Conservation (phyloP, 225 moss, liverwort and hornwort species). For the Bryoerythrophyllum caledonicum region DNA sequence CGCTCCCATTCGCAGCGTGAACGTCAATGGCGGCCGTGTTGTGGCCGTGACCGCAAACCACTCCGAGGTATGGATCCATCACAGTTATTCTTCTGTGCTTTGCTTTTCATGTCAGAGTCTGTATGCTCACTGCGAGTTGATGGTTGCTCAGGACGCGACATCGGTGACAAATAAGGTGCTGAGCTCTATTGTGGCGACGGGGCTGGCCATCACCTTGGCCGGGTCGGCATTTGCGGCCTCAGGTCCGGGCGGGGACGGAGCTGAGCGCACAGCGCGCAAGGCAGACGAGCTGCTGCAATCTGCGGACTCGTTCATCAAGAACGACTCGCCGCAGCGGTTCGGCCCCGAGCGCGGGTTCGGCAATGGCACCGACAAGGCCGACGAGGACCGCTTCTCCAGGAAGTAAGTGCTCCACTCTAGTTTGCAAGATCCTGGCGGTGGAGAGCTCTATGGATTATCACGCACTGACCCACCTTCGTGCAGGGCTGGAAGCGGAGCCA, state of each 20-base stretch:
- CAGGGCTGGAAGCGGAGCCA: constrained; percentile 30
- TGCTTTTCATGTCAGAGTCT: not conserved
- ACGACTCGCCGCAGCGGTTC: constrained; percentile 51
- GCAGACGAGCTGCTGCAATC: constrained; percentile 44
- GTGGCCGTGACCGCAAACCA: constrained; percentile 21
- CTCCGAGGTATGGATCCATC: constrained; percentile 22
- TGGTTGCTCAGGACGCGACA: constrained; percentile 25
- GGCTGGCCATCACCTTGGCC: constrained; percentile 39
- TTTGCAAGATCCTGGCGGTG: not conserved
- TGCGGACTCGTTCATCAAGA: constrained; percentile 27
- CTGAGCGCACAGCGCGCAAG: constrained; percentile 48
- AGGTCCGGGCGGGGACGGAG: constrained; percentile 40
- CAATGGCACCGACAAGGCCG: constrained; percentile 18
- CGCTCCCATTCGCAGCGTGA: constrained; percentile 24
- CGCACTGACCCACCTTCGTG: not conserved
- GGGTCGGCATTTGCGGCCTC: constrained; percentile 46
- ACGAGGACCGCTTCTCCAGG: constrained; percentile 36
- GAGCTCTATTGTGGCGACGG: constrained; percentile 41
- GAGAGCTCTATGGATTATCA: too few relatives aligned
- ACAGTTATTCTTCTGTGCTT: not conserved
- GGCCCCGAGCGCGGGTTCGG: constrained; percentile 46
- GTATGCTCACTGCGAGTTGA: not conserved
- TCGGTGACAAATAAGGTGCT: constrained; percentile 23
- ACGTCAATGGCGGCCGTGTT: constrained; percentile 10
- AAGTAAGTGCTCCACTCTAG: constrained; percentile 24